A percentile compares a stretch with the other conserved stretches of the same genome.
Conservation (phyloP, 164 flowering plant species). For the Piper longum region DNA sequence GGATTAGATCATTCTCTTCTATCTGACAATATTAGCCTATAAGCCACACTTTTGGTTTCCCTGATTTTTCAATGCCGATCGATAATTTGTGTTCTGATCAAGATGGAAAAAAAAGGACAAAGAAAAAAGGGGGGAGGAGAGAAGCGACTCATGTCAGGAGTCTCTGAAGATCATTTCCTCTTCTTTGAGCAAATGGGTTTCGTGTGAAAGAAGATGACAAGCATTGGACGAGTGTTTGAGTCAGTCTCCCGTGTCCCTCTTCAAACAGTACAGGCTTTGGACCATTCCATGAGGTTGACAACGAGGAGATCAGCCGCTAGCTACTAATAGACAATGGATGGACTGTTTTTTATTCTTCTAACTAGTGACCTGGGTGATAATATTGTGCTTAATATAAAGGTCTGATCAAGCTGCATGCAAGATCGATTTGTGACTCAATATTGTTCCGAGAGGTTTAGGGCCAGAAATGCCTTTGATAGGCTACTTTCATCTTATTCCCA, state of each 20-base stretch:
- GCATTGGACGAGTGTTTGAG: conserved; percentile 2
- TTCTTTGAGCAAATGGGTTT: not conserved
- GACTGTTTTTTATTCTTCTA: too few relatives aligned
- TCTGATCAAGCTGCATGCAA: too few relatives aligned
- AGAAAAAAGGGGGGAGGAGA: not conserved
- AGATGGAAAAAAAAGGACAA: not conserved
- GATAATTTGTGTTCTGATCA: too few relatives aligned
- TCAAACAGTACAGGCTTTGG: conserved; percentile 1
- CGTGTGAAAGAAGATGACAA: not conserved
- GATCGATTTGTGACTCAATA: too few relatives aligned
- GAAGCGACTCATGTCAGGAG: too few relatives aligned
- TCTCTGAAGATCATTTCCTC: not conserved
- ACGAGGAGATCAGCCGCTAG: not conserved
- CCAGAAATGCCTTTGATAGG: not conserved
- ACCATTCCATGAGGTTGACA: not conserved
- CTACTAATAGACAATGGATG: too few relatives aligned
- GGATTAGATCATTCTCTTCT: not conserved
- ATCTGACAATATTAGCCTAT: not conserved
- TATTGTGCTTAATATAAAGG: too few relatives aligned
- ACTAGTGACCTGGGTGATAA: too few relatives aligned
- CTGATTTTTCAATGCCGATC: too few relatives aligned
- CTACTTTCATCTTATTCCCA: not conserved
- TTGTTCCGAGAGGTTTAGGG: too few relatives aligned
- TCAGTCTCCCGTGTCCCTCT: conserved; percentile 7
- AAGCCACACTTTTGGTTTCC: too few relatives aligned